Conservation (phyloP, 352 stramenopile genomes). For the Peronosclerospora sorghi region DNA sequence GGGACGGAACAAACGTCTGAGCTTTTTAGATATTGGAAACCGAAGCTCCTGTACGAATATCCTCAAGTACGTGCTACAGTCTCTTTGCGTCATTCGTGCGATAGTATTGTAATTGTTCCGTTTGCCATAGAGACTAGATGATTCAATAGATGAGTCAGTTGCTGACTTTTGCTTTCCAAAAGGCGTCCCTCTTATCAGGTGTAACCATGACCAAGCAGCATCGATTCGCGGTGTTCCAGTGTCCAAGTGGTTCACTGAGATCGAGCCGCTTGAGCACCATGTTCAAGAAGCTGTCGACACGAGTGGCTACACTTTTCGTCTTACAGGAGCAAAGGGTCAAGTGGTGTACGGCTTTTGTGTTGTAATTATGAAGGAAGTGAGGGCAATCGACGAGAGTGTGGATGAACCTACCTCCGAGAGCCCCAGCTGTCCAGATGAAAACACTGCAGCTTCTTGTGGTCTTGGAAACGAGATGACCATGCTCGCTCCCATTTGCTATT, state of each 20-base stretch:
- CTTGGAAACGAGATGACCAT: slow-evolving; percentile 6
- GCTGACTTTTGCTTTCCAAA: slow-evolving; percentile 76
- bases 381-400: slow-evolving; percentile 1
- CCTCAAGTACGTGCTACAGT: slow-evolving; percentile 34
- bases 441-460: slow-evolving; percentile 5
- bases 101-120: neutral
- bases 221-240: slow-evolving; percentile 41
- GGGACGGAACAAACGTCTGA: slow-evolving; percentile 19
- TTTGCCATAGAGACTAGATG: slow-evolving; percentile 18
- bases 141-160: slow-evolving; percentile 35
- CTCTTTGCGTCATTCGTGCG: neutral
- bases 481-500: slow-evolving; percentile 68
- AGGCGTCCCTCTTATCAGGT: slow-evolving; percentile 52
- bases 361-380: slow-evolving; percentile 46
- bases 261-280: slow-evolving; percentile 47
- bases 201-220: slow-evolving; percentile 38
- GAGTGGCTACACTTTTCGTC: slow-evolving; percentile 69
- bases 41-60: slow-evolving; percentile 59
- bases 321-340: slow-evolving; percentile 78
- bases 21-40: slow-evolving; percentile 56
- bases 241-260: slow-evolving; percentile 61
- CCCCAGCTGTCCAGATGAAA: slow-evolving; percentile 6
- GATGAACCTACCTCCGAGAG: slow-evolving; percentile 7
- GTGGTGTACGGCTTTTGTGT: slow-evolving; percentile 74
- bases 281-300: slow-evolving; percentile 46